These are phyloP conservation scores for Penicillium sp. DNA, from an alignment of 2,329 filamentous ascomycete genomes.

Conservation along the genomic window DNA sequence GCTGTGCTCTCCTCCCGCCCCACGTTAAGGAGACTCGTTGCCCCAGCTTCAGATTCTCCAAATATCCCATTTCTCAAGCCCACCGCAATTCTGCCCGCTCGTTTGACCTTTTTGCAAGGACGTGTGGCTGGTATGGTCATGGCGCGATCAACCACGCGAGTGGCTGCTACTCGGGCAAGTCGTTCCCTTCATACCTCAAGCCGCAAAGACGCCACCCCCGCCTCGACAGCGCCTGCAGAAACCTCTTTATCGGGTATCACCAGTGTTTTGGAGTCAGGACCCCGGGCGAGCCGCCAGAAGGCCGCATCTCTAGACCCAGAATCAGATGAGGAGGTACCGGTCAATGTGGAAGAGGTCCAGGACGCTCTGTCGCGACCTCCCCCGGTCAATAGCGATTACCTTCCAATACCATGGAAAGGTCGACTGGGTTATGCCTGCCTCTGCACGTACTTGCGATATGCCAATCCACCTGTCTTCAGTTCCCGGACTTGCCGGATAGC, in stretches of 20 bases:
- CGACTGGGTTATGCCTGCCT: conserved; percentile 87
- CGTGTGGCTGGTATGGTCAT: conserved; percentile 2
- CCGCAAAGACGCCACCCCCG: neutral
- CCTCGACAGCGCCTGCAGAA: conserved; percentile 9
- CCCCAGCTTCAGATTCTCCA: conserved; percentile 8
- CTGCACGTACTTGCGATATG: conserved; percentile 81
- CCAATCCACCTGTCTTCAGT: conserved; percentile 80
- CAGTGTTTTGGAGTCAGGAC: conserved; percentile 25
- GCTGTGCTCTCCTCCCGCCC: neutral
- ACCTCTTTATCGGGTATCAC: conserved; percentile 23
- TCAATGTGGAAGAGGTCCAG: conserved; percentile 56
- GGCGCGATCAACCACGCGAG: conserved; percentile 10
- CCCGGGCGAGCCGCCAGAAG: conserved; percentile 13
- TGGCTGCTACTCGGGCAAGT: conserved; percentile 6
- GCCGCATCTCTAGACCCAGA: conserved; percentile 47
- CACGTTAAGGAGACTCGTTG: conserved; percentile 1
- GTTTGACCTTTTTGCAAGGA: neutral
- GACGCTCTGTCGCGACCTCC: conserved; percentile 62
- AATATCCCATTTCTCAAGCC: neutral
- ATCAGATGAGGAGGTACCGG: conserved; percentile 48
- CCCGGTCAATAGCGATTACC: conserved; percentile 73
- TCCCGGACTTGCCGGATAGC: conserved; percentile 88
- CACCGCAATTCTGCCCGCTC: neutral
- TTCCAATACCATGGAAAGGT: conserved; percentile 88
- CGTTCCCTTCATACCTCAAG: conserved; percentile 13